These are phyloP conservation scores for Sporothrix protearum DNA, from an alignment of 2,329 filamentous ascomycete species.

Conservation along the genomic window DNA sequence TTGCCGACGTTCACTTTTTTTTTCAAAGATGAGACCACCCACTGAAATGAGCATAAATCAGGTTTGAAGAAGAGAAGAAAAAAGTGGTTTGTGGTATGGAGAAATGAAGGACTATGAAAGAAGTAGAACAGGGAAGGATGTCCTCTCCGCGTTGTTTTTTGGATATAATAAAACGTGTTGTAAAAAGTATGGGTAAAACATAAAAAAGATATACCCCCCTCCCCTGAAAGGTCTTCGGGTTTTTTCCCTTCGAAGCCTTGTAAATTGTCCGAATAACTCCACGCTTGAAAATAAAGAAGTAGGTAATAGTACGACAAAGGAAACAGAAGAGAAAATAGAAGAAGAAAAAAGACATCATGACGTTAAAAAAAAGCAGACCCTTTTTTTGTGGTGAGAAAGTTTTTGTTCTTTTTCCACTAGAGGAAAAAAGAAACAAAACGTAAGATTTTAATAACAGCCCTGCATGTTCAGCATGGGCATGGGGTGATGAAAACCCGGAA, in stretches of 20 bases:
- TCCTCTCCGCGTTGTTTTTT: neutral
- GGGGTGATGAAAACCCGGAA: conserved; percentile 12
- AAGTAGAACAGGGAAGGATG: conserved; percentile 2
- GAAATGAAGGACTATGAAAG: neutral
- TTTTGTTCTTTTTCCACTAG: neutral
- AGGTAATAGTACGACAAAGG: neutral
- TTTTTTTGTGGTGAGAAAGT: neutral
- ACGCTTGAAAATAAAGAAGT: neutral
- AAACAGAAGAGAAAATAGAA: neutral
- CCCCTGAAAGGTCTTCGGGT: neutral
- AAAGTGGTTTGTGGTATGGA: neutral
- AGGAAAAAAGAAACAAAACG: conserved; percentile 1
- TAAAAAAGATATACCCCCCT: neutral
- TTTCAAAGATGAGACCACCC: neutral
- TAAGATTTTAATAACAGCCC: conserved; percentile 7
- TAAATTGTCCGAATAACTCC: conserved; percentile 5
- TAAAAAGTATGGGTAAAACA: neutral
- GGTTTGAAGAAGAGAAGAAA: neutral
- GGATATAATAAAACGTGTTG: neutral
- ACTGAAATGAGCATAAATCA: neutral
- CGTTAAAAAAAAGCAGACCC: conserved; percentile 10
- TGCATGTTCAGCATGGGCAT: conserved; percentile 19
- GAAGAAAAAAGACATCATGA: conserved; percentile 9
- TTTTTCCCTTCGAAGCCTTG: neutral
- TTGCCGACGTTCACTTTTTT: no score